Evolutionary conservation across 768 basidiomycete genomes (phyloP).

Genomic region (Kwoniella europaea): DNA sequence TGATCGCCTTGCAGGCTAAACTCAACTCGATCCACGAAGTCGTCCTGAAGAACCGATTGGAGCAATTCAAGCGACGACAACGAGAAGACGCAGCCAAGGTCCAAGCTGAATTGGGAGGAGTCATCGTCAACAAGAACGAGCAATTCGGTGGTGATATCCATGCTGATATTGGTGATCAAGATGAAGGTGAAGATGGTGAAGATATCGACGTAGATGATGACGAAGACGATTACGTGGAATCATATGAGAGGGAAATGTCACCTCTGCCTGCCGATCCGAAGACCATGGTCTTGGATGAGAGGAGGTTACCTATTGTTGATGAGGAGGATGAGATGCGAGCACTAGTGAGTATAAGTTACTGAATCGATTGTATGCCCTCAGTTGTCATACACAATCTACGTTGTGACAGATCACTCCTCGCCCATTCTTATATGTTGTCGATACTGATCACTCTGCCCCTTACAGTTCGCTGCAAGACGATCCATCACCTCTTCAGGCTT

Average conservation of each 20-base stretch:
- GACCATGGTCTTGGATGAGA: slow-evolving; percentile 74
- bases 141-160: slow-evolving; percentile 60
- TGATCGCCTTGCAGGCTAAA: slow-evolving; percentile 69
- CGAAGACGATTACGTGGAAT: slow-evolving; percentile 63
- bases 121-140: slow-evolving; percentile 67
- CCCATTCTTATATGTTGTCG: not conserved
- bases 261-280: slow-evolving; percentile 75
- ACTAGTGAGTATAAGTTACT: slow-evolving; percentile 36
- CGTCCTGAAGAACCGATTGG: slow-evolving; percentile 91
- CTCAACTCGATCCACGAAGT: slow-evolving; percentile 91
- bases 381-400: not conserved
- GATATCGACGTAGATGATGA: slow-evolving; percentile 64
- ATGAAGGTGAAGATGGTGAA: slow-evolving; percentile 53
- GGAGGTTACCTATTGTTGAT: slow-evolving; percentile 76
- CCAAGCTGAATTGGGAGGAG: slow-evolving; percentile 73
- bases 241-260: slow-evolving; percentile 84
- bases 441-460: not conserved
- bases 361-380: not conserved
- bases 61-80: slow-evolving; percentile 93
- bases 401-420: not conserved
- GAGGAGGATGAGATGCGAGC: slow-evolving; percentile 60
- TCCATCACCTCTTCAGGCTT: slow-evolving; percentile 83
- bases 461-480: slow-evolving; percentile 78
- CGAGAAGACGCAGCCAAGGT: slow-evolving; percentile 93
- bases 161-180: slow-evolving; percentile 52